These are phyloP conservation scores for Buddleja alternifolia DNA, from an alignment of 257 asterid species.

Conservation along the genomic window DNA sequence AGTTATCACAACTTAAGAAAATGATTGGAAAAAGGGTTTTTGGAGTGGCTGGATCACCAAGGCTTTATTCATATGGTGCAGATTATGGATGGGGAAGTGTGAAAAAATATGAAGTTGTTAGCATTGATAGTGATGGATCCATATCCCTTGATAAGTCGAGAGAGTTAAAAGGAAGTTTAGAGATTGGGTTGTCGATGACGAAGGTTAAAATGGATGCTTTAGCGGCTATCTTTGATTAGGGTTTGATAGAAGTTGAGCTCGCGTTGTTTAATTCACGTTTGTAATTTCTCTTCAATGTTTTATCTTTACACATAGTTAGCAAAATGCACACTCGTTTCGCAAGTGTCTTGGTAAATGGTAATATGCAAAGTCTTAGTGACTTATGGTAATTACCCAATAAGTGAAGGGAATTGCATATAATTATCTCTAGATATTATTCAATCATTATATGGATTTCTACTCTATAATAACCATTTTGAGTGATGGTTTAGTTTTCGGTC, in stretches of 20 bases:
- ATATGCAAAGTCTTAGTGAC: too few species aligned
- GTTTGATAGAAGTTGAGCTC: neutral
- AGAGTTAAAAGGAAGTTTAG: slow-evolving; percentile 26
- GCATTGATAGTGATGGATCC: slow-evolving; percentile 26
- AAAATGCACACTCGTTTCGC: too few species aligned
- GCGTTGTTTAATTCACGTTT: too few species aligned
- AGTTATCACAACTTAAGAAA: neutral
- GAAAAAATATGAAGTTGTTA: slow-evolving; percentile 27
- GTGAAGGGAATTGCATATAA: too few species aligned
- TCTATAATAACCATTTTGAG: too few species aligned
- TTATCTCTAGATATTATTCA: too few species aligned
- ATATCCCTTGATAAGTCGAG: slow-evolving; percentile 26
- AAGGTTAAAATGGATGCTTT: slow-evolving; percentile 31
- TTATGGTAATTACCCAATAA: too few species aligned
- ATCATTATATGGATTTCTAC: too few species aligned
- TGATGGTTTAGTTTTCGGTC: too few species aligned
- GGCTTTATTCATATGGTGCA: slow-evolving; percentile 20
- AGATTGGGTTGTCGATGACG: slow-evolving; percentile 27
- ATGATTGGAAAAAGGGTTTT: neutral
- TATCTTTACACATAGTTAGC: too few species aligned
- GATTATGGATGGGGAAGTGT: slow-evolving; percentile 39
- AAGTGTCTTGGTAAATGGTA: too few species aligned
- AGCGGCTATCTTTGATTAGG: slow-evolving; percentile 3
- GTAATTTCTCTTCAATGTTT: too few species aligned
- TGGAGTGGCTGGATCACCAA: slow-evolving; percentile 12